Base-by-base conservation (phyloP, 805 yeast species). In the Kodamaea hsintzibuensis region DNA sequence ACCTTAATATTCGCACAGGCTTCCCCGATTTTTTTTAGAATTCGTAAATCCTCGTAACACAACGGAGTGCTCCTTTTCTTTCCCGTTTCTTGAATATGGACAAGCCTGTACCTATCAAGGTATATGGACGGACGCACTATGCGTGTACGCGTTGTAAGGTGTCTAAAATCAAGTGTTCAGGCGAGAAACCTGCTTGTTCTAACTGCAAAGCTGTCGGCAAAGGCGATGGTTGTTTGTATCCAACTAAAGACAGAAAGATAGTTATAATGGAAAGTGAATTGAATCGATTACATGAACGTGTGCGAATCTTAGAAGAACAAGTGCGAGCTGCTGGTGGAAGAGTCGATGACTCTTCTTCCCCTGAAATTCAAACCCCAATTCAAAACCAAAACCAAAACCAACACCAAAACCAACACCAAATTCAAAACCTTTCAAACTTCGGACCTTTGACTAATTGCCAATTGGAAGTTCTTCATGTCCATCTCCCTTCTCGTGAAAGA, bases 221-320 rank as follows among this genome's bases (percentile, higher is more conserved):
- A 56, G 66, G 57, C 10, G 65, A 61, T 27, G 69, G 60, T 10
- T 74, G 79, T 53, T 57, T 64, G 3, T 74, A 74, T 55, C 77
- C 77, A 2, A 54, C 67, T 9, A 66, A 73, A 18, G 77, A 74
- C 57, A 64, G 79, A 40, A 74, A 74, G 57, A 70, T 74, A 30
- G 73, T 74, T 40, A 72, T 74, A 38, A 74, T 74, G 78, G 78
- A 74, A 58, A 67, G 72, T 51, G 78, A 74, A 33, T 61, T 74
- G 57, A 66, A 72, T 52, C 61, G 64, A 30, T 59, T 74, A 13
- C 73, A 72, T 52, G 71, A 65, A 42, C 60, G 68, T 40, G 67
- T 73, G 13, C 63, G 63, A 42, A 62, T 65, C 47, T 61, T 71
- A 48, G 77, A 73, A 53, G 53, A 42, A 25, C 22, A 19, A 48